A percentile compares a stretch with the other conserved stretches of the same genome.
These are phyloP conservation scores for Tulasnella sp. DNA, from an alignment of 768 basidiomycete genomes.

Conservation along the genomic window DNA sequence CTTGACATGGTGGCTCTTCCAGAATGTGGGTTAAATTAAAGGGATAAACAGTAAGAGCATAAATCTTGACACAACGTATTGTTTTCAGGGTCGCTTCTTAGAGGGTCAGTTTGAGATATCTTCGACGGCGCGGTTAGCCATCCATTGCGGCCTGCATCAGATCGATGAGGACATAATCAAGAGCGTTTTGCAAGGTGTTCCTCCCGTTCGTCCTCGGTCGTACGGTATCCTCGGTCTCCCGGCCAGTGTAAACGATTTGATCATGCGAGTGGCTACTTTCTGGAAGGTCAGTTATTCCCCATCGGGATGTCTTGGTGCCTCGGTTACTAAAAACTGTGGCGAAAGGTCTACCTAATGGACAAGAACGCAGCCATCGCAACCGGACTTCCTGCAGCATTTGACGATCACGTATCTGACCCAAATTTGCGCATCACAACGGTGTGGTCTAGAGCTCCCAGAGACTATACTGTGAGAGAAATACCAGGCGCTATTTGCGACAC, in stretches of 20 bases:
- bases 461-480: slow-evolving; percentile 1
- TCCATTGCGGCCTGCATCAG: slow-evolving; percentile 13
- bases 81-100: slow-evolving; percentile 1
- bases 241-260: neutral
- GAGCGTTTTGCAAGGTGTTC: neutral
- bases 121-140: slow-evolving; percentile 7
- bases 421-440: slow-evolving; percentile 9
- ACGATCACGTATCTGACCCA: slow-evolving; percentile 1
- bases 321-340: no score
- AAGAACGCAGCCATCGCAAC: slow-evolving; percentile 4
- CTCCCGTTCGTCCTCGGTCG: neutral
- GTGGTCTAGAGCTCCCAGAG: slow-evolving; percentile 2
- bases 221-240: slow-evolving; percentile 6
- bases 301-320: neutral
- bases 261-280: slow-evolving; percentile 3
- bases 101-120: slow-evolving; percentile 15
- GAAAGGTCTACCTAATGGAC: slow-evolving; percentile 11
- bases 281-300: neutral
- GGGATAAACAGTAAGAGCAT: no score
- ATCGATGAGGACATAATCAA: slow-evolving; percentile 4
- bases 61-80: no score
- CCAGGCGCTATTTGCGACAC: neutral
- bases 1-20: slow-evolving; percentile 11
- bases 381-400: slow-evolving; percentile 9
- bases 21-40: neutral